Base-by-base conservation (phyloP, 2,329 filamentous ascomycete species). In the Cordyceps farinosa region DNA sequence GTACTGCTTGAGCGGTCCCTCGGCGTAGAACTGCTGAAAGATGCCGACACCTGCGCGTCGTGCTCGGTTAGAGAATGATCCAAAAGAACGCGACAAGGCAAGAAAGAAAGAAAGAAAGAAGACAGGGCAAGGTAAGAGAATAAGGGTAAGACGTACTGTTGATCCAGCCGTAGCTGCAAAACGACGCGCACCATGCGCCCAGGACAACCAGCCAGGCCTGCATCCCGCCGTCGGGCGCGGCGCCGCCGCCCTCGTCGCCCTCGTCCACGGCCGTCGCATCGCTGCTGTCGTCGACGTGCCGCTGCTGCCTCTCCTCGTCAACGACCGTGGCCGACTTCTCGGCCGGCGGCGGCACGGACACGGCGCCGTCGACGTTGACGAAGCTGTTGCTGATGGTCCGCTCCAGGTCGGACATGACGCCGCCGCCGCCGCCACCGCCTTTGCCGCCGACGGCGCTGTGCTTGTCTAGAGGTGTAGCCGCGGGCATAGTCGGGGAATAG, bases 1-100 rank as follows among this genome's bases (percentile, higher is more conserved):
- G 66, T 82, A 82, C 7, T 74, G 54, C 5, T 66, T 69, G 9
- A 85, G 73, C 54, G 79, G 74, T 22, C 78, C 71, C 7, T 69
- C 73, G 66, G 82, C 72, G 66, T 85, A 86, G 69, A 84, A 83
- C n/a, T 78, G 77, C 69, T 85, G 82, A 67, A 85, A 84, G 22
- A 81, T 73, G 15, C 82, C 82, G 45, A 74, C 66, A 48, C 70
- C 71, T 72, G 48, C 11, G 11, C 34, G 7, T 22, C 10, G 32
- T 32, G n/a, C 10, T 27, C 9, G 22, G 17, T 54, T 42, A n/a
- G 34, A 40, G 5, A 22, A 9, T 53, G 45, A 10, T 50, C 10
- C 0, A 1, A 10, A 9, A 15, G 30, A 38, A 22, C 5, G 22
- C 5, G n/a, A 38, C 6, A 30, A 13, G 1, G 5, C 11, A n/a